Conservation (phyloP, 73 alveolate genomes). For the Uronychia setigera region DNA sequence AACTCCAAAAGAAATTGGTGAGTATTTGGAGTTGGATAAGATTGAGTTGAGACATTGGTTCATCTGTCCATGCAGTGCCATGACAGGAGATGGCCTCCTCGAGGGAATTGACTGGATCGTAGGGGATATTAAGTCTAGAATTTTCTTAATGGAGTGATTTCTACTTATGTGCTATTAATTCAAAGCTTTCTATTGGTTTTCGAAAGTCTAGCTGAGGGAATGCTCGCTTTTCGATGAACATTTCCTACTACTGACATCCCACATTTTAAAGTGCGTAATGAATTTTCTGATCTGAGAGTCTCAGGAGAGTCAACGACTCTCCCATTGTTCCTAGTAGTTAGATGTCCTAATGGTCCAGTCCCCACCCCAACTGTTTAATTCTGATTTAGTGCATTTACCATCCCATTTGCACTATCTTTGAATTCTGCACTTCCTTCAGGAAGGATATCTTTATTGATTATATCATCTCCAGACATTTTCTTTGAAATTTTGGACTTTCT, state of each 20-base stretch:
- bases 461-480: too few species aligned
- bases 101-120: constrained; percentile 99
- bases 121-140: too few species aligned
- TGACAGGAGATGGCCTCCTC: constrained; percentile 95
- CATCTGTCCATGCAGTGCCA: constrained; percentile 90
- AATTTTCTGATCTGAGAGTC: neutral
- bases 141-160: too few species aligned
- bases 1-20: constrained; percentile 84
- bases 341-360: neutral
- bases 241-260: too few species aligned
- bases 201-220: too few species aligned
- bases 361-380: too few species aligned
- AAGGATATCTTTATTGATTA: too few species aligned
- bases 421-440: too few species aligned
- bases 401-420: too few species aligned
- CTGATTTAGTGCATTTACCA: too few species aligned
- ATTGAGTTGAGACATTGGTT: constrained; percentile 92
- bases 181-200: too few species aligned
- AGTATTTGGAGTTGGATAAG: constrained; percentile 78
- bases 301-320: neutral
- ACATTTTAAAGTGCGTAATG: neutral
- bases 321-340: neutral
- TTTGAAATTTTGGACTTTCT: neutral
- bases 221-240: too few species aligned
- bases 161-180: neutral